A percentile compares a stretch with the other conserved stretches of the same genome.
These are phyloP conservation scores for Histomonas meleagridis DNA, from an alignment of 208 protist genomes.

Conservation along the genomic window DNA sequence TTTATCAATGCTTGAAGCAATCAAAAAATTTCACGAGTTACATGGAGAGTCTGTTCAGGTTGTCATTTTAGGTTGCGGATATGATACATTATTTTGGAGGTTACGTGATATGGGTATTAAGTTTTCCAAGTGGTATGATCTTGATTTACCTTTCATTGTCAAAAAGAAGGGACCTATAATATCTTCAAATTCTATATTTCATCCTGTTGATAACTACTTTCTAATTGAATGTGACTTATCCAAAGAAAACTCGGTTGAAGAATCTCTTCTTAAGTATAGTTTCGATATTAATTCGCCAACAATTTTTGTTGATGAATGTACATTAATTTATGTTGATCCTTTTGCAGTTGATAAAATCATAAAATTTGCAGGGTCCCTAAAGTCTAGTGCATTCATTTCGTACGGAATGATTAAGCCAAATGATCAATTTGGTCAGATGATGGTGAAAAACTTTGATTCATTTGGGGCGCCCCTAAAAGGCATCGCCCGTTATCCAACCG, in stretches of 20 bases:
- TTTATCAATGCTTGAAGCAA: not conserved
- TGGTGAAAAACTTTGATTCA: constrained; percentile 12
- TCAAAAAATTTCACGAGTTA: not conserved
- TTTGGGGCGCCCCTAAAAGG: not conserved
- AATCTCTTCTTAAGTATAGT: not conserved
- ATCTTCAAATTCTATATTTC: not conserved
- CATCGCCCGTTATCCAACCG: not conserved
- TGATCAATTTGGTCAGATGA: constrained; percentile 4
- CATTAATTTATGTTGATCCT: constrained; percentile 23
- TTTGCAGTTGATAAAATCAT: not conserved
- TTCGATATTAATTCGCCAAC: not conserved
- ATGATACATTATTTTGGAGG: constrained; percentile 2
- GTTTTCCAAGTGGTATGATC: not conserved
- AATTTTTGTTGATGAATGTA: constrained; percentile 25
- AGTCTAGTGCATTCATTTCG: not conserved
- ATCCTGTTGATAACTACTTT: constrained; percentile 19
- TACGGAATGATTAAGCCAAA: constrained; percentile 6
- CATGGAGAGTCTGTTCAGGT: not conserved
- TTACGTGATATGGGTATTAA: not conserved
- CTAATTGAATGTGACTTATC: not conserved
- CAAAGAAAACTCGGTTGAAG: not conserved
- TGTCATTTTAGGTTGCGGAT: not conserved
- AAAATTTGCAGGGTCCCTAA: not conserved
- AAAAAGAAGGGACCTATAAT: not conserved
- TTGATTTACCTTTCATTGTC: not conserved